Conservation (phyloP, 2,329 filamentous ascomycete genomes). For the Rutstroemia sp. region DNA sequence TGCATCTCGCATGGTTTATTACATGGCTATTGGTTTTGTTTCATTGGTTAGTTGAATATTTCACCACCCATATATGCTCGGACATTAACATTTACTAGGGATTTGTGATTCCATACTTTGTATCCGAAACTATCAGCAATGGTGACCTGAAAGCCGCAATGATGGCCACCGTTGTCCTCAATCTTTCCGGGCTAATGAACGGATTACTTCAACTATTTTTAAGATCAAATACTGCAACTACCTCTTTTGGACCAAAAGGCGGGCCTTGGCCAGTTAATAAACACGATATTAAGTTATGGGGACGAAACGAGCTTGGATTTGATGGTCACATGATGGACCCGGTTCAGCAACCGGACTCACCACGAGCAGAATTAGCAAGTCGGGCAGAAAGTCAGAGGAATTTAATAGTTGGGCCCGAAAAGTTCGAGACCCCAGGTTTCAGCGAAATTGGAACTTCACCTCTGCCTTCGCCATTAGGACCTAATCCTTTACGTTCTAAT, state of each 20-base stretch:
- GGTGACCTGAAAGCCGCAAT: constrained; percentile 47
- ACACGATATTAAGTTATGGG: constrained; percentile 41
- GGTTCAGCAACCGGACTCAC: constrained; percentile 18
- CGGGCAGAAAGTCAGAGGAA: constrained; percentile 18
- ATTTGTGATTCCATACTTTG: constrained; percentile 58
- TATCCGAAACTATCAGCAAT: constrained; percentile 42
- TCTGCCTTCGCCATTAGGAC: constrained; percentile 10
- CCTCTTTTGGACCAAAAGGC: constrained; percentile 42
- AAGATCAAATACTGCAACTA: constrained; percentile 52
- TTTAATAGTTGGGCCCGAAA: constrained; percentile 19
- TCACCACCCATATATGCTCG: background rate
- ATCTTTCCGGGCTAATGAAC: constrained; percentile 57
- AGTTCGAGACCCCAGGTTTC: constrained; percentile 18
- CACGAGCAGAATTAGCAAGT: constrained; percentile 10
- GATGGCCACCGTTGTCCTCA: constrained; percentile 58
- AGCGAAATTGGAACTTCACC: constrained; percentile 15
- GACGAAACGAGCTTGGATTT: constrained; percentile 32
- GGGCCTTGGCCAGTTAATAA: constrained; percentile 41
- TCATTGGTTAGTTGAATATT: constrained; percentile 45
- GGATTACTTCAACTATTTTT: constrained; percentile 61
- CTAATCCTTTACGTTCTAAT: constrained; percentile 9
- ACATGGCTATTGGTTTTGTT: constrained; percentile 45
- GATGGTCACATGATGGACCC: constrained; percentile 24
- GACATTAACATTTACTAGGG: constrained; percentile 35
- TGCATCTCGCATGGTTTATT: constrained; percentile 65